Base-by-base conservation (phyloP, 176 grass and related monocot species). In the Bromus sterilis region DNA sequence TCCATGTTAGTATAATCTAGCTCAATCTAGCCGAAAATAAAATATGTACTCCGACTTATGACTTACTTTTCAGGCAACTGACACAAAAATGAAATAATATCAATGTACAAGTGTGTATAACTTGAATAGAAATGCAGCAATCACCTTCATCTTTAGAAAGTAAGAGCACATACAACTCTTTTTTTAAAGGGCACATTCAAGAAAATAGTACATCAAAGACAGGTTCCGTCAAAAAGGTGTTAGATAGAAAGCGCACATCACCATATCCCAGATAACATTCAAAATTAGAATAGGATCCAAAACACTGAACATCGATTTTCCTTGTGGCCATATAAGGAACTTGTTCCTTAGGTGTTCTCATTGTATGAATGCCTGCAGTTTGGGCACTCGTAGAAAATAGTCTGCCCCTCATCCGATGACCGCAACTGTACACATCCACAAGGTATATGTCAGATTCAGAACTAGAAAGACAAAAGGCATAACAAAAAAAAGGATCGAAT, bases 361-460 rank as follows among this genome's bases (percentile, higher is more conserved):
- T 63, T 71, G 79, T 55, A 41, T 63, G 80, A 77, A 43, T 94
- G 66, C 18, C 15, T 31, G 74, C 90, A 98, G 0, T 78, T 6
- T 7, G 46, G 77, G 40, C 95, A 95, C 26, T 84, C 79, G 6
- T 95, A 93, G 82, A 91, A 93, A 15, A 75, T 66, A 31, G 88
- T 98, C 55, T 88, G 84, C 49, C 89, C 95, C 87, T 98, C 96
- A 24, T 98, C 93, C 11, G 89, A 90, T 39, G 92, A 93, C 18
- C 93, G 84, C 33, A 93, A 66, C 95, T 98, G 89, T 61, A 68
- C 36, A 74, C n/a, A 15, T 79, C 41, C 56, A 37, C 4, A 73
- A 64, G 14, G 42, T 68, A n/a, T n/a, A n/a, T 1, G 62, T 12
- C 14, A 64, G 23, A 59, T 35, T 39, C 26, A 74, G 21, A 79